Evolutionary conservation across 371 early-diverging fungal species (phyloP).

Genomic region (Apophysomyces trapeziformis): DNA sequence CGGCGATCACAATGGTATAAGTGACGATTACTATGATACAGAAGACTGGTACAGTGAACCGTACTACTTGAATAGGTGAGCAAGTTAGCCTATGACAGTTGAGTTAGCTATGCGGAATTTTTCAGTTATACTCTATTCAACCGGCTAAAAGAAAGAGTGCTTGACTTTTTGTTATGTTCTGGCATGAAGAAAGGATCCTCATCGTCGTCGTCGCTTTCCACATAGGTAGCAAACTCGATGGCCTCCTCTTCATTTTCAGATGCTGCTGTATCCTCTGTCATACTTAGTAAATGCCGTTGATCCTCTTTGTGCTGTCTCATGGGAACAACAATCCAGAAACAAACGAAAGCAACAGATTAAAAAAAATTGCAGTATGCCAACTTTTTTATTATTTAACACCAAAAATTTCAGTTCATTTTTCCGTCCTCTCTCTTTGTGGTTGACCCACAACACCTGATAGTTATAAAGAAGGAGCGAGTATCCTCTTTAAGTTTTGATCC

Average conservation of each 20-base stretch:
- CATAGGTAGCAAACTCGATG: constrained; percentile 56
- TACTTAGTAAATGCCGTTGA: background rate
- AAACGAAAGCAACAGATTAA: background rate
- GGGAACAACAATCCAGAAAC: background rate
- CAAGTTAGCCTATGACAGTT: constrained; percentile 38
- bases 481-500: background rate
- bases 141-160: constrained; percentile 50
- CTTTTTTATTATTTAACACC: background rate
- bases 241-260: constrained; percentile 54
- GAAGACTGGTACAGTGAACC: constrained; percentile 46
- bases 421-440: constrained; percentile 10
- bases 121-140: constrained; percentile 20
- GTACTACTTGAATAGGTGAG: constrained; percentile 53
- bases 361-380: background rate
- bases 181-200: constrained; percentile 61
- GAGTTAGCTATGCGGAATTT: background rate
- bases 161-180: constrained; percentile 53
- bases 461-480: background rate
- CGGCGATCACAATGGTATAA: constrained; percentile 52
- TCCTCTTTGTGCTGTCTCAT: background rate
- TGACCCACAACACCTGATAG: constrained; percentile 7
- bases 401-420: background rate
- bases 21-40: constrained; percentile 48
- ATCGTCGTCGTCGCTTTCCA: constrained; percentile 59
- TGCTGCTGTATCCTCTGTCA: background rate